Evolutionary conservation across 2,329 filamentous ascomycete genomes (phyloP).

Genomic region (Exophiala sp.): DNA sequence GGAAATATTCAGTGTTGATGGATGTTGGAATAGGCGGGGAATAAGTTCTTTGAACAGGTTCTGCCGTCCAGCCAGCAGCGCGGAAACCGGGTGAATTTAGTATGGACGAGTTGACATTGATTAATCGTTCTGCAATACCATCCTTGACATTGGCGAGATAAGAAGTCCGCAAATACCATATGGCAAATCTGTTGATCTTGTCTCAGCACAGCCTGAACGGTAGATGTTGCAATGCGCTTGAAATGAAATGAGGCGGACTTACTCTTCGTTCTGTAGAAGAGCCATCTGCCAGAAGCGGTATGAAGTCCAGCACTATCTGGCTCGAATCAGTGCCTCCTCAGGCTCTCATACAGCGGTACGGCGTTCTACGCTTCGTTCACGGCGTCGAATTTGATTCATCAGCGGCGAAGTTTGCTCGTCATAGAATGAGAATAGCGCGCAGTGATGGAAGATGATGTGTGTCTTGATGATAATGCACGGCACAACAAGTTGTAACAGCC

Average conservation of each 20-base stretch:
- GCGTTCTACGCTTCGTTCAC: no score
- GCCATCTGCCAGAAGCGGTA: conserved; percentile 36
- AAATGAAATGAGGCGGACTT: conserved; percentile 28
- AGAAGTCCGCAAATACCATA: conserved; percentile 63
- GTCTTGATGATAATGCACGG: no score
- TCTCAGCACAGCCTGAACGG: neutral
- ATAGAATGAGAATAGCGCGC: no score
- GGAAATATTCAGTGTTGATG: conserved; percentile 61
- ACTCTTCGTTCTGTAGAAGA: conserved; percentile 53
- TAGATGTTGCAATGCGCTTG: neutral
- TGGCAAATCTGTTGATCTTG: conserved; percentile 52
- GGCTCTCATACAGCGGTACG: no score
- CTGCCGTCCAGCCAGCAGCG: conserved; percentile 59
- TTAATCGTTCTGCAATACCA: conserved; percentile 62
- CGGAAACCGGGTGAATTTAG: conserved; percentile 64
- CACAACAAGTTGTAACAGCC: no score
- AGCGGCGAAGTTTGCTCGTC: no score
- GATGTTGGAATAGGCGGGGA: conserved; percentile 65
- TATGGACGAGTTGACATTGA: conserved; percentile 61
- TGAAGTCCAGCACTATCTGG: no score
- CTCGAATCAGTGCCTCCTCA: no score
- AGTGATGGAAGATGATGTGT: no score
- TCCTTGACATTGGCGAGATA: conserved; percentile 64
- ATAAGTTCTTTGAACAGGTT: conserved; percentile 59
- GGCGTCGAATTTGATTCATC: no score